A percentile compares a stretch with the other conserved stretches of the same genome.
Conservation (phyloP, 306 rosid species). For the Astragalus membranaceus region DNA sequence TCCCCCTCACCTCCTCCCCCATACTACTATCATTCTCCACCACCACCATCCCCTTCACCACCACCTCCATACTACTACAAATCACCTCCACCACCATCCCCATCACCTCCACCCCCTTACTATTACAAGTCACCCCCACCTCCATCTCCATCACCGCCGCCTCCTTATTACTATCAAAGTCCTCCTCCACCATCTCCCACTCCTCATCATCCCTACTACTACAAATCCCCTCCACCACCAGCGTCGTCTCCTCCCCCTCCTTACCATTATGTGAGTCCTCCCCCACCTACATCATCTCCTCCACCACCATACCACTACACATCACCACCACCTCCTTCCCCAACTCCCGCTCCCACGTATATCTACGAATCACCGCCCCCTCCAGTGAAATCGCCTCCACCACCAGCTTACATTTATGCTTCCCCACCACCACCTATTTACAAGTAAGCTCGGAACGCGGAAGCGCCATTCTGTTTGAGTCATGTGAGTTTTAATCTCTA, state of each 20-base stretch:
- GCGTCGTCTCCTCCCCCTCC: slow-evolving; percentile 42
- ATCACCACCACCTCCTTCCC: slow-evolving; percentile 28
- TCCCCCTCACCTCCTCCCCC: slow-evolving; percentile 17
- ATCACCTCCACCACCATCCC: slow-evolving; percentile 34
- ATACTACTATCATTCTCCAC: slow-evolving; percentile 29
- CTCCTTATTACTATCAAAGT: slow-evolving; percentile 30
- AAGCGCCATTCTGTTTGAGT: slow-evolving; percentile 18
- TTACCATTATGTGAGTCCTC: slow-evolving; percentile 46
- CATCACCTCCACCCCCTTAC: slow-evolving; percentile 35
- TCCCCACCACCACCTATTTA: slow-evolving; percentile 56
- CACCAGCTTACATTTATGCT: slow-evolving; percentile 53
- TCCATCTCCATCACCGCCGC: slow-evolving; percentile 30
- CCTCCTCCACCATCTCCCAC: slow-evolving; percentile 41
- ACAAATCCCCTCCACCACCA: slow-evolving; percentile 59
- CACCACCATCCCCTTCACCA: slow-evolving; percentile 23
- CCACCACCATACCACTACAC: slow-evolving; percentile 29
- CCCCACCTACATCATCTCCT: slow-evolving; percentile 45
- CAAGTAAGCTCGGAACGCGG: slow-evolving; percentile 28
- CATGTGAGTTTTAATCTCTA: slow-evolving; percentile 48
- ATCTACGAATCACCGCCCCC: slow-evolving; percentile 48
- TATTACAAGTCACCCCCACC: slow-evolving; percentile 40
- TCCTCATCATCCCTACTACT: slow-evolving; percentile 31
- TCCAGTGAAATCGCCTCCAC: slow-evolving; percentile 34
- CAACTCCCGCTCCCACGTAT: slow-evolving; percentile 37
- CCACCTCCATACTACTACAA: slow-evolving; percentile 38